These are phyloP conservation scores for Alloascoidea africana DNA, from an alignment of 805 yeast genomes.

Conservation along the genomic window DNA sequence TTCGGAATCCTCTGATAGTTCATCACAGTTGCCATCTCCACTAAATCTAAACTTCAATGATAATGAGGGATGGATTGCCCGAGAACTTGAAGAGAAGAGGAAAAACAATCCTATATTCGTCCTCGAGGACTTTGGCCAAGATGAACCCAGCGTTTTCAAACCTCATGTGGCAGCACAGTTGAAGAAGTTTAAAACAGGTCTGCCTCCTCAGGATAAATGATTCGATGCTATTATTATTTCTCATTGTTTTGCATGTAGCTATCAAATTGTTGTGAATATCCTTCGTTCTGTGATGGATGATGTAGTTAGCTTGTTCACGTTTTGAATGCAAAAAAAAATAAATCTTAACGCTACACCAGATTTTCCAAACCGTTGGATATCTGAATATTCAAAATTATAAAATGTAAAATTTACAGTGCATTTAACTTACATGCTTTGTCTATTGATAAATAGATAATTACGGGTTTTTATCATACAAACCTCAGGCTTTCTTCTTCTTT, in stretches of 20 bases:
- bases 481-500: too few species aligned
- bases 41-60: not conserved
- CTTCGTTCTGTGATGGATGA: too few species aligned
- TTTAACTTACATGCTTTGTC: too few species aligned
- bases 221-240: not conserved
- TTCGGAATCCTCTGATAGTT: not conserved
- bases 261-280: too few species aligned
- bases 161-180: slow-evolving; percentile 1
- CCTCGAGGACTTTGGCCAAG: not conserved
- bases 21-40: not conserved
- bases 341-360: too few species aligned
- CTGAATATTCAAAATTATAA: too few species aligned
- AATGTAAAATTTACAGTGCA: too few species aligned
- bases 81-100: not conserved
- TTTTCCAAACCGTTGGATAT: too few species aligned
- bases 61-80: not conserved
- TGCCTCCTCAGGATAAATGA: not conserved
- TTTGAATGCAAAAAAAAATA: too few species aligned
- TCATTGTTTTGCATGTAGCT: not conserved
- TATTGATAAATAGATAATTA: too few species aligned
- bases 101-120: not conserved
- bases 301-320: too few species aligned
- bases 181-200: not conserved
- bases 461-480: too few species aligned
- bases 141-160: not conserved